Percentiles rank a stretch among this genome's conserved stretches.
phyloP scores from a whole-genome alignment of 768 basidiomycete genomes.

The Xerocomellus intermedius region DNA sequence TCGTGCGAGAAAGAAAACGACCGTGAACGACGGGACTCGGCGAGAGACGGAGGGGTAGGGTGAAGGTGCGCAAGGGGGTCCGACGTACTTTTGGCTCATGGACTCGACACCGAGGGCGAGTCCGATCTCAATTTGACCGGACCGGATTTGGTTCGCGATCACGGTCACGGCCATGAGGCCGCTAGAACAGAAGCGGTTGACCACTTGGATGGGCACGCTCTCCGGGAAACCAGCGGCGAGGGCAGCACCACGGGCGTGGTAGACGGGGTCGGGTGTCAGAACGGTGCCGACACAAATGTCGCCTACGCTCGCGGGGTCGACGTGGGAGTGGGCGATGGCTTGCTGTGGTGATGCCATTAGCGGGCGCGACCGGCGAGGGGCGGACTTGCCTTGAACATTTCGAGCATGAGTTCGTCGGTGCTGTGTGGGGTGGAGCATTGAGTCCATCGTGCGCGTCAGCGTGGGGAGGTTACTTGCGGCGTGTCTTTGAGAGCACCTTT shows the following conservation, averaged over 20 bases:
- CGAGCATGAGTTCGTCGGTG: slow-evolving; percentile 76
- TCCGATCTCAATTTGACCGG: slow-evolving; percentile 79
- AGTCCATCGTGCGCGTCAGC: background rate
- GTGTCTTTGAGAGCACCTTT: slow-evolving; percentile 77
- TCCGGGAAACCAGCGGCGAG: slow-evolving; percentile 81
- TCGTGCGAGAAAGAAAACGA: background rate
- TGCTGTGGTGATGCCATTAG: slow-evolving; percentile 40
- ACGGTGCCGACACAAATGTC: slow-evolving; percentile 84
- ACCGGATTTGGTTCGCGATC: slow-evolving; percentile 72
- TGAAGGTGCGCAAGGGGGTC: background rate
- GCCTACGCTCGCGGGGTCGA: slow-evolving; percentile 65
- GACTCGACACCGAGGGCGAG: slow-evolving; percentile 83
- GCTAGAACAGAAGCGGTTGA: slow-evolving; percentile 83
- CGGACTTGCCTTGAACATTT: slow-evolving; percentile 68
- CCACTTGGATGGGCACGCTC: slow-evolving; percentile 65
- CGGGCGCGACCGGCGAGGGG: background rate
- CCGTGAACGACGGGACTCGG: background rate
- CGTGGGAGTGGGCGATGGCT: slow-evolving; percentile 51
- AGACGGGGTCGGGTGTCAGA: slow-evolving; percentile 59
- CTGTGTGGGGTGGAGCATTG: slow-evolving; percentile 35
- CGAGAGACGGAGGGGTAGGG: too few species aligned
- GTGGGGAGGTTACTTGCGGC: slow-evolving; percentile 38
- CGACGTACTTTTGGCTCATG: slow-evolving; percentile 72
- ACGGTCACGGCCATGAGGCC: slow-evolving; percentile 83
- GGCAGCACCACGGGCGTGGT: slow-evolving; percentile 71